Conservation (phyloP, 345 rosid genomes). For the Salix viminalis region DNA sequence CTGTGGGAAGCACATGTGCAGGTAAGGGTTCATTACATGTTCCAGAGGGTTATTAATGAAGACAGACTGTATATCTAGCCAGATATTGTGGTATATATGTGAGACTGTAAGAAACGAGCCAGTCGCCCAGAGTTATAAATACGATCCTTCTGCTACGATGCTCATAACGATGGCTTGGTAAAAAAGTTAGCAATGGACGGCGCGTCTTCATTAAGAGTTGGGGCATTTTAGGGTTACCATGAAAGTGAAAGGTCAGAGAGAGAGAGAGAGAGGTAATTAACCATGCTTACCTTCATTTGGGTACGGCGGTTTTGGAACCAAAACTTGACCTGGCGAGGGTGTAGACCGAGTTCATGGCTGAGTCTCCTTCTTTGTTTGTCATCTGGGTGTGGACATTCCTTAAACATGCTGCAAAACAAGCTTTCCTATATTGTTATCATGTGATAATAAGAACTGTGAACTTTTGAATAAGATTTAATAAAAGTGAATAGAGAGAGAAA, state of each 20-base stretch:
- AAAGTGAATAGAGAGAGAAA: background rate
- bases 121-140: constrained; percentile 26
- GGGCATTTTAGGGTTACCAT: constrained; percentile 7
- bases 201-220: background rate
- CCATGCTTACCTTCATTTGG: constrained; percentile 70
- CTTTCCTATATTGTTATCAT: background rate
- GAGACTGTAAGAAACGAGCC: constrained; percentile 1
- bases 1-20: constrained; percentile 29
- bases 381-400: constrained; percentile 93
- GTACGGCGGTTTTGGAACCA: constrained; percentile 99
- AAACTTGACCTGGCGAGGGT: constrained; percentile 96
- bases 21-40: constrained; percentile 28
- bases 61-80: constrained; percentile 12
- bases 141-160: constrained; percentile 17
- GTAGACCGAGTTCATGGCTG: constrained; percentile 87
- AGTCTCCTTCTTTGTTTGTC: constrained; percentile 85
- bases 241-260: background rate
- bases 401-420: constrained; percentile 60
- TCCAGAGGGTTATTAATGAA: constrained; percentile 8
- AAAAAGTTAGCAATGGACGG: too few species aligned
- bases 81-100: constrained; percentile 5
- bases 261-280: background rate
- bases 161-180: constrained; percentile 15
- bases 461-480: background rate
- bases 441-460: background rate